Evolutionary conservation across 1,284 basidiomycete genomes (phyloP).

Genomic region (Ceratobasidium sp.): DNA sequence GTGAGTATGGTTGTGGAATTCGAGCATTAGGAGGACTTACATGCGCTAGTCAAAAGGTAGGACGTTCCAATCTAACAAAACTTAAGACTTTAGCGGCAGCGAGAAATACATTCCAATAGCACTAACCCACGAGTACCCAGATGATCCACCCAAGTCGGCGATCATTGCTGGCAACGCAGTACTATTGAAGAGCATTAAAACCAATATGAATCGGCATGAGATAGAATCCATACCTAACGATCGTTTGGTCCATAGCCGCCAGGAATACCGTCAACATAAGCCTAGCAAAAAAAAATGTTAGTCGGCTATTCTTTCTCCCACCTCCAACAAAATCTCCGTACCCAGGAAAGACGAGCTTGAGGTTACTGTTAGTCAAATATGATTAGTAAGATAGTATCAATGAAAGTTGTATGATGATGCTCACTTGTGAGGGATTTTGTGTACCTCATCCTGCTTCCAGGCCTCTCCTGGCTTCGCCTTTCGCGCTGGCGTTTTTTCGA

Average conservation of each 20-base stretch:
- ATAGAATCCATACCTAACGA: constrained; percentile 51
- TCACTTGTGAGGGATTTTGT: constrained; percentile 49
- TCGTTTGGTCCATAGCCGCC: constrained; percentile 62
- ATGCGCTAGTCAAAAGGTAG: constrained; percentile 75
- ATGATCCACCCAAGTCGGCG: constrained; percentile 66
- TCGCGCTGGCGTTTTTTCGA: constrained; percentile 20
- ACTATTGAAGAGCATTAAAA: constrained; percentile 56
- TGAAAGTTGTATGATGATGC: background rate
- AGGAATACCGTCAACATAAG: constrained; percentile 70
- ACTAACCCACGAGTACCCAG: constrained; percentile 51
- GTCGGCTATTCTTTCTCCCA: background rate
- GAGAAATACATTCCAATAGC: background rate
- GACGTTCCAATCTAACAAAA: constrained; percentile 57
- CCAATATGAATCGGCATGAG: background rate
- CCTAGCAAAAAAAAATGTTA: constrained; percentile 58
- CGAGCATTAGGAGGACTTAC: background rate
- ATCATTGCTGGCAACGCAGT: constrained; percentile 87
- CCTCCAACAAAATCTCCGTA: background rate
- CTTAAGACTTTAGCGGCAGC: background rate
- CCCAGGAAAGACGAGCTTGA: constrained; percentile 63
- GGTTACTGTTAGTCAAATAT: constrained; percentile 53
- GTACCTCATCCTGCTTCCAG: constrained; percentile 48
- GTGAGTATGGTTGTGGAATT: background rate
- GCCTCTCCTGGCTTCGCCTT: constrained; percentile 39
- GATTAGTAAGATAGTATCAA: constrained; percentile 13